Conservation (phyloP, 164 flowering plant genomes). For the Chloranthus sessilifolius region DNA sequence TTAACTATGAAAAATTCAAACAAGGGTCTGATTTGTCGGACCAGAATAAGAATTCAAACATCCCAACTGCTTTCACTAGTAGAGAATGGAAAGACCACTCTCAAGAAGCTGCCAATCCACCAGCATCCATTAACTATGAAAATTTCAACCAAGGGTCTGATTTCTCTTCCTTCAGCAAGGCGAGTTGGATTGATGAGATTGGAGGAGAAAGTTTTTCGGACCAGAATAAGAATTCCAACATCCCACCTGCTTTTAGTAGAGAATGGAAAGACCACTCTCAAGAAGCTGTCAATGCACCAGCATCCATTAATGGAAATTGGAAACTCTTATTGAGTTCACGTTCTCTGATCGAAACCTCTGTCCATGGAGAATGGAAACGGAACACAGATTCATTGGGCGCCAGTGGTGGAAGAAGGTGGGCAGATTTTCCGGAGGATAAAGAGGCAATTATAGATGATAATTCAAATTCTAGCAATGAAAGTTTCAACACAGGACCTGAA, state of each 20-base stretch:
- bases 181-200: not conserved
- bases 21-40: not conserved
- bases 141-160: slow-evolving; percentile 4
- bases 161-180: not conserved
- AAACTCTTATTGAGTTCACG: too few relatives aligned
- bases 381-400: not conserved
- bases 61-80: not conserved
- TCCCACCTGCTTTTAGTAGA: not conserved
- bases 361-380: not conserved
- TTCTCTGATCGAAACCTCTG: too few relatives aligned
- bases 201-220: not conserved
- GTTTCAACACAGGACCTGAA: slow-evolving; percentile 11
- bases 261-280: slow-evolving; percentile 1
- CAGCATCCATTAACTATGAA: not conserved
- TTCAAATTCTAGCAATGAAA: slow-evolving; percentile 4
- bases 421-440: not conserved
- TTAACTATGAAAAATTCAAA: not conserved
- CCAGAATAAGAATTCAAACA: slow-evolving; percentile 2
- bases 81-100: not conserved
- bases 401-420: slow-evolving; percentile 17
- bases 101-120: not conserved
- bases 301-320: not conserved
- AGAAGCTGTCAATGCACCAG: slow-evolving; percentile 1
- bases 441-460: not conserved
- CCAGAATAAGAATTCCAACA: slow-evolving; percentile 3